Base-by-base conservation (phyloP, 345 rosid species). In the Moricandia arvensis region DNA sequence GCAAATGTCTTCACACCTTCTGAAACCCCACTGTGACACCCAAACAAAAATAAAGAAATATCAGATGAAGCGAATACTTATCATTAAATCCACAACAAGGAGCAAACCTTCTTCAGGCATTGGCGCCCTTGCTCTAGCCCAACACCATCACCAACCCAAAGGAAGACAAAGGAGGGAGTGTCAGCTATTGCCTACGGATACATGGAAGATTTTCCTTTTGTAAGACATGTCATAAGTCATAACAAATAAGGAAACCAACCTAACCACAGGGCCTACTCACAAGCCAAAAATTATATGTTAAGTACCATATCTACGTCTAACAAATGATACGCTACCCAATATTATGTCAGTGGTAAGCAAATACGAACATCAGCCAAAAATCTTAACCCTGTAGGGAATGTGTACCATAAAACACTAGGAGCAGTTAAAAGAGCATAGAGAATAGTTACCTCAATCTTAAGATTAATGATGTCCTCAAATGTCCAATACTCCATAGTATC, bases 121-220 rank as follows among this genome's bases (percentile, higher is more conserved):
- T 88, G 99, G 26, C 99, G 97, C 64, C 99, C 98, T 80, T 95
- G 99, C 77, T 93, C 98, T 67, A 95, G 90, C 71, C 99, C 99
- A 67, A 90, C 89, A 59, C 97, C 94, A 85, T 93, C 99, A 49
- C 99, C 99, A 71, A 95, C 99, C 98, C 99, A 95, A 35, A 92
- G 98, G 85, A 95, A 95, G 83, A 95, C 81, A 83, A 92, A 95
- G 38, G 99, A 95, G 45, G 99, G 99, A 10, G 98, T 93, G 71
- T 95, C 99, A 69, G 99, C 94, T 81, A 95, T 90, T 63, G 98
- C 91, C 99, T 95, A 79, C 18, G 76, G 76, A 73, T 12, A 77
- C 53, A 74, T 54, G 21, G 33, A 67, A 62, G 5, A 6, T 27
- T 26, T 18, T 8, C 2, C 24, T 67, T 8, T 66, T 18, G 49